Evolutionary conservation across 345 rosid genomes (phyloP), one percentile per base, ranked within the genome.

Genomic region (Angophora floribunda): DNA sequence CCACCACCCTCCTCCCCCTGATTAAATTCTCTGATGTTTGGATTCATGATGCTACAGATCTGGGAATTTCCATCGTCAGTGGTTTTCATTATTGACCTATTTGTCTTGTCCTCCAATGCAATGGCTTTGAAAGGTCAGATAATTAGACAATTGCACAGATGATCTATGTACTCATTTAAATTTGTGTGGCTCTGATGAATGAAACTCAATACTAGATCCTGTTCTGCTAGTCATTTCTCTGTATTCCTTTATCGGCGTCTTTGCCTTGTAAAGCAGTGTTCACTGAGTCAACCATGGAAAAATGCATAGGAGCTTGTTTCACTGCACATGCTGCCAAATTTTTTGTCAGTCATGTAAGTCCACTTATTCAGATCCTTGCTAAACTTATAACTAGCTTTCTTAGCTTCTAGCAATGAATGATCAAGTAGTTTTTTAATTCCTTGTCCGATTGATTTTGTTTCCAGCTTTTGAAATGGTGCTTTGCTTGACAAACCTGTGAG

Each of bases 1-100:
- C 51, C 19, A 24, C 32, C 59, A 11, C 17, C 11, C 10, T n/a
- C 65, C 6, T n/a, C 7, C n/a, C 63, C 13, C 6, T 6, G 6
- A 11, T 52, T 49, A 85, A 85, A 47, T 78, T 55, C 16, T 57
- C 50, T 41, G 85, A 47, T 70, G 51, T 88, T 52, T 87, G 87
- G 49, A 75, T 75, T 41, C 13, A 7, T 75, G 84, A 75, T 75
- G 28, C 86, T 87, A 51, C 96, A 96, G 99, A 95, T 97, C 52
- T 96, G 98, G 99, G 94, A 95, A 88, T 95, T 97, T 86, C 98
- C 98, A 7, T 87, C 95, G 51, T 96, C 96, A 12, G 97, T 95
- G 89, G 91, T 94, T 87, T 93, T 92, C 91, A 94, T 95, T 51
- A 91, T 95, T 85, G 98, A 97, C 90, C 90, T 95, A 87, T 94